phyloP scores from a whole-genome alignment of 495 filamentous ascomycete species.

The Oleoguttula mirabilis region DNA sequence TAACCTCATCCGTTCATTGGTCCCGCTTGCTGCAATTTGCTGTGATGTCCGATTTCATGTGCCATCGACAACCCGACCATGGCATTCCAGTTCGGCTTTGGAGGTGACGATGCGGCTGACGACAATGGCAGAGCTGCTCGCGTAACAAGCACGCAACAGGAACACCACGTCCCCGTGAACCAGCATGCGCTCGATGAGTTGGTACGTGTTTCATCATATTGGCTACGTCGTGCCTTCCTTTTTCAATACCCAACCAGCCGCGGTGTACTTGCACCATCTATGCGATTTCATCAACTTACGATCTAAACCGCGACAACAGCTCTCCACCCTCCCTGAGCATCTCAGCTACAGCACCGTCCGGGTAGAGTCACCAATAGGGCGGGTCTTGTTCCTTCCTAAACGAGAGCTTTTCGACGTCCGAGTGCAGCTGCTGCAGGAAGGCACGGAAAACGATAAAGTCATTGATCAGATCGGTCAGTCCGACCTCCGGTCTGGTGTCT shows the following conservation, averaged over 20 bases:
- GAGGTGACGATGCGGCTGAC: constrained; percentile 59
- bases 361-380: constrained; percentile 38
- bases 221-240: background rate
- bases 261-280: background rate
- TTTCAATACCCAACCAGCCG: background rate
- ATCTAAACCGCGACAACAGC: constrained; percentile 34
- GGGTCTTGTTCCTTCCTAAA: constrained; percentile 51
- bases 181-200: constrained; percentile 21
- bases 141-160: background rate
- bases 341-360: constrained; percentile 57
- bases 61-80: background rate
- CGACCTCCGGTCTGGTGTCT: constrained; percentile 80
- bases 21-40: no score
- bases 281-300: background rate
- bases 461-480: constrained; percentile 54
- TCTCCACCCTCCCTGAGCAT: constrained; percentile 61
- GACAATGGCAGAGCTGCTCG: constrained; percentile 11
- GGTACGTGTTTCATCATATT: constrained; percentile 15
- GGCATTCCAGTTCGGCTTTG: constrained; percentile 51
- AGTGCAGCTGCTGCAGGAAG: constrained; percentile 83
- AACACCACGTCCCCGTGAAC: constrained; percentile 3
- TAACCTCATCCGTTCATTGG: no score
- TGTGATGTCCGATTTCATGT: no score
- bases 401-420: constrained; percentile 89
- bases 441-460: constrained; percentile 22